Conservation (phyloP, 176 grass and related monocot genomes). For the Oryza coarctata region DNA sequence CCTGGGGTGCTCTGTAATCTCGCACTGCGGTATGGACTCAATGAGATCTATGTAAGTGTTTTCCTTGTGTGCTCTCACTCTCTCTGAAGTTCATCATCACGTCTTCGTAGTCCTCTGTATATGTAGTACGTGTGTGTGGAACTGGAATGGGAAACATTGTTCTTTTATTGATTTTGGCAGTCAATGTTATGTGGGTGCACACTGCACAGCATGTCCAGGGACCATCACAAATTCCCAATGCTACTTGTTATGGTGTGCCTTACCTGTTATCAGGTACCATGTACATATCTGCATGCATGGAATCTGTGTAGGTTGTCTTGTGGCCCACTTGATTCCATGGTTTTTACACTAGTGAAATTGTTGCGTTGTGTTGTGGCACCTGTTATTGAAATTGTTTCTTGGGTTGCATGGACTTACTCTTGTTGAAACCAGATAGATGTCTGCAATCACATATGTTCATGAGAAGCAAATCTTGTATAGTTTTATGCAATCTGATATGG, state of each 20-base stretch:
- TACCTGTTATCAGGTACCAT: neutral
- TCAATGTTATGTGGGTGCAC: neutral
- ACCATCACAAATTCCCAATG: neutral
- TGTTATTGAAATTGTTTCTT: neutral
- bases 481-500: neutral
- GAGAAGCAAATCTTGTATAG: neutral
- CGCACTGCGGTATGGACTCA: conserved; percentile 55
- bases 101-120: neutral
- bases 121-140: neutral
- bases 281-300: neutral
- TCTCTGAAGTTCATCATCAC: neutral
- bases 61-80: neutral
- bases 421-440: neutral
- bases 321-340: neutral
- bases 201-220: neutral
- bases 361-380: too few species aligned
- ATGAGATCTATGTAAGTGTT: conserved; percentile 81
- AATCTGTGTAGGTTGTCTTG: neutral
- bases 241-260: neutral
- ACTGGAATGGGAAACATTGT: too few species aligned
- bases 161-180: neutral
- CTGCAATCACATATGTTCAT: neutral
- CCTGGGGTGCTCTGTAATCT: conserved; percentile 79
- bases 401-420: neutral
- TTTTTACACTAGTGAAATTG: neutral